phyloP scores from a whole-genome alignment of 495 filamentous ascomycete genomes.

The Xylaria telfairii region DNA sequence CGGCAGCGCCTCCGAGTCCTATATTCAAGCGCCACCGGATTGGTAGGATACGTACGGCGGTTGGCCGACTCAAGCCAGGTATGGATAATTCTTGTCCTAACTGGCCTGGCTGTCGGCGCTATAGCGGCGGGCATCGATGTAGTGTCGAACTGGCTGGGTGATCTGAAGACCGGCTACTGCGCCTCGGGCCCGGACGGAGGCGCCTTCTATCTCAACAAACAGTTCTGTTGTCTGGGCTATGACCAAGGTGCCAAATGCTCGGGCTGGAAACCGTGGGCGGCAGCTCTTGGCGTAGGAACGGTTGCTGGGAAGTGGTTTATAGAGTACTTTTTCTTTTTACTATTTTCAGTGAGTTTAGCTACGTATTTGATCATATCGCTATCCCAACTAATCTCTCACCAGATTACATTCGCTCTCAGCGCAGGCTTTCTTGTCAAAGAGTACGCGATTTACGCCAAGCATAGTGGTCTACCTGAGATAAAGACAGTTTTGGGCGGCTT shows the following conservation, averaged over 20 bases:
- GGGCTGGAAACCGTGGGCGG: slow-evolving; percentile 87
- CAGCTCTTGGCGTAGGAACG: slow-evolving; percentile 69
- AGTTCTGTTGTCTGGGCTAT: slow-evolving; percentile 92
- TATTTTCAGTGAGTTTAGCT: slow-evolving; percentile 70
- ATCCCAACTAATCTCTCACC: slow-evolving; percentile 31
- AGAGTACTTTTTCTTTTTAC: slow-evolving; percentile 84
- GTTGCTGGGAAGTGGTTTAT: slow-evolving; percentile 74
- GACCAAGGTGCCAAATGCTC: slow-evolving; percentile 77
- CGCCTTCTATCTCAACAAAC: slow-evolving; percentile 85
- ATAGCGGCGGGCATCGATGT: slow-evolving; percentile 91
- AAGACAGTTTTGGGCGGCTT: slow-evolving; percentile 97
- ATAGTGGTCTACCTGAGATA: slow-evolving; percentile 97
- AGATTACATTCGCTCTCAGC: slow-evolving; percentile 80
- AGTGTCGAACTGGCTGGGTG: slow-evolving; percentile 91
- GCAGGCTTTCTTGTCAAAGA: slow-evolving; percentile 81
- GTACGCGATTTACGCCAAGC: slow-evolving; percentile 88
- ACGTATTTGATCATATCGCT: background rate
- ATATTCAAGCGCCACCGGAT: slow-evolving; percentile 68
- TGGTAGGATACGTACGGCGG: slow-evolving; percentile 74
- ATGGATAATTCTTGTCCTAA: slow-evolving; percentile 82
- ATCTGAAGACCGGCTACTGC: slow-evolving; percentile 93
- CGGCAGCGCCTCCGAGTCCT: slow-evolving; percentile 82
- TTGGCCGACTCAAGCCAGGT: slow-evolving; percentile 85
- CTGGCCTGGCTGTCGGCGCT: slow-evolving; percentile 78
- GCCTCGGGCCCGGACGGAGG: slow-evolving; percentile 74